These are phyloP conservation scores for Leccinum incarnatum DNA, from an alignment of 768 basidiomycete genomes.

Conservation along the genomic window DNA sequence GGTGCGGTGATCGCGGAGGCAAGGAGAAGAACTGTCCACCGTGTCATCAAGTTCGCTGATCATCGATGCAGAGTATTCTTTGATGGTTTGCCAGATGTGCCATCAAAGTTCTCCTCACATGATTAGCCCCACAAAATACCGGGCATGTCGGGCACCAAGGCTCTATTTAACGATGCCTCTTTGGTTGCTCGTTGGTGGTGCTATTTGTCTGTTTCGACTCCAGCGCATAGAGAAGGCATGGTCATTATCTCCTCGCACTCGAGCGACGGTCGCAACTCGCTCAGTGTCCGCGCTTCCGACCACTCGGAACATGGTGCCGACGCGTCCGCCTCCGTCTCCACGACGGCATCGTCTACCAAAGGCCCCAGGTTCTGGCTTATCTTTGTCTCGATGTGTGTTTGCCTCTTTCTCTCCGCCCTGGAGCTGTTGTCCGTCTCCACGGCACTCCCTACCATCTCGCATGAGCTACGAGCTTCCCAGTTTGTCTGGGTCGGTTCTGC, in stretches of 20 bases:
- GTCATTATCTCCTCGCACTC: background rate
- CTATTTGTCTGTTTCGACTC: background rate
- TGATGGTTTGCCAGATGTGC: background rate
- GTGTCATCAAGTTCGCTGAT: background rate
- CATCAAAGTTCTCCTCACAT: background rate
- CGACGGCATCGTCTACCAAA: constrained; percentile 3
- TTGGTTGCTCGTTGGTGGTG: background rate
- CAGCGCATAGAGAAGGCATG: background rate
- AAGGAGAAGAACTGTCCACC: constrained; percentile 1
- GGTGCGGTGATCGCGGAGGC: constrained; percentile 1
- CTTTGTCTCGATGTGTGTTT: constrained; percentile 25
- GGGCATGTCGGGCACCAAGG: background rate
- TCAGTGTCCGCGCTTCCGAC: background rate
- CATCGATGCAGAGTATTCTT: background rate
- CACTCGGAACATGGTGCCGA: background rate
- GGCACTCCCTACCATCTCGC: constrained; percentile 35
- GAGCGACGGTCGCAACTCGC: constrained; percentile 1
- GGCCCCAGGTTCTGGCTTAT: constrained; percentile 27
- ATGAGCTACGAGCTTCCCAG: constrained; percentile 24
- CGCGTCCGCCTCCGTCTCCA: background rate
- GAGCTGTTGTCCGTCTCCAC: constrained; percentile 28
- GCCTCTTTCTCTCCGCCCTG: constrained; percentile 28
- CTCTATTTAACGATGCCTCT: constrained; percentile 1
- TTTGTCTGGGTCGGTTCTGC: constrained; percentile 39
- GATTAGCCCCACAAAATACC: background rate